Evolutionary conservation across 1,139 yeast genomes (phyloP), one percentile per base, ranked within the genome.

Genomic region (Pneumocystis wakefieldiae): DNA sequence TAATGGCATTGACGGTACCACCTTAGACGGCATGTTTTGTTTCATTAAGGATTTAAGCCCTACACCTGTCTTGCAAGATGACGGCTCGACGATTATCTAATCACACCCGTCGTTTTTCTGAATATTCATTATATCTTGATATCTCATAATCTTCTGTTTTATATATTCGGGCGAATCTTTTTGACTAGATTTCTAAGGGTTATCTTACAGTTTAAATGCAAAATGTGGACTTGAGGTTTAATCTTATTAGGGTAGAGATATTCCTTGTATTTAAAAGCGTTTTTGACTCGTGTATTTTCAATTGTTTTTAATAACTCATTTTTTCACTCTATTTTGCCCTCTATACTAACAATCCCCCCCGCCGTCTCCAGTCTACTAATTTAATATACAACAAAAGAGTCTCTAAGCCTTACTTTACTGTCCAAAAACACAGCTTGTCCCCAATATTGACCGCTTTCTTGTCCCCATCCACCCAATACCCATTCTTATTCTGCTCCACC

Each of bases 381-480:
- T 24, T 10, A 24, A 24, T 24, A 19, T 4, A 24, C 24, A 48
- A 29, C 12, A 24, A 24, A 48, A 24, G 3, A 2, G 12, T 12
- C 12, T 41, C 24, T 19, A 24, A 48, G 12, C 24, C 55, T 2
- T 48, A 48, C 55, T 48, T 48, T 8, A 48, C 32, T 12, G 55
- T 48, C 55, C 55, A 48, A 3, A 48, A 48, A 10, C 29, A 24
- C 12, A 48, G 12, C 24, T 24, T 48, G 8, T 48, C 55, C 2
- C 55, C 55, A 48, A 48, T 24, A 12, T 48, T 48, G 12, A 48
- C 4, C 3, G 32, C 55, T 24, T 48, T 48, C 15, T 48, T 48
- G 2, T 75, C 8, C 15, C 55, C 39, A 19, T 39, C 39, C 15
- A 61, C 42, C 19, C 66, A 63, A 14, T 60, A 48, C 19, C 57